Evolutionary conservation across 495 filamentous ascomycete genomes (phyloP), one percentile per base, ranked within the genome.

Genomic region (Lophiotrema nucula): DNA sequence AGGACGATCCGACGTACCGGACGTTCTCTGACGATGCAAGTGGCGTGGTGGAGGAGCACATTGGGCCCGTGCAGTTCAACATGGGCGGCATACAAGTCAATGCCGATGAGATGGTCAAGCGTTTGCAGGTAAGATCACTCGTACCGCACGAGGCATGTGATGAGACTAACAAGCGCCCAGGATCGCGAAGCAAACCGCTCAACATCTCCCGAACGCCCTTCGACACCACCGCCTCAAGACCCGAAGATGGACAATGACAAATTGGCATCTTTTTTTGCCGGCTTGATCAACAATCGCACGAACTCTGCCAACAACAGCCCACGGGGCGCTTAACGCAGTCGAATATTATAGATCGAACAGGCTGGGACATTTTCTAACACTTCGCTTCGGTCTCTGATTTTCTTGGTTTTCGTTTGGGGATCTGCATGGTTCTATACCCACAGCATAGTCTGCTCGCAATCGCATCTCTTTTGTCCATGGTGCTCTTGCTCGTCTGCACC

Each of bases 71-170:
- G 56, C 91, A 97, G 64, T 95, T 96, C 72, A 97, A 97, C 67
- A 90, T 96, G 80, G 92, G 92, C 19, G 92, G 92, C 53, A 96
- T 97, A 52, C 92, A 97, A 67, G 90, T 97, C 8, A 90, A 97
- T 73, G 91, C 91, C 8, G 92, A 97, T 66, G 93, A 96, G 60
- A 93, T 95, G 88, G 72, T 96, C 46, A 87, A 91, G 69, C 83
- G 88, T 68, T 77, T 96, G 42, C 90, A 89, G 81, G 90, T 93
- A 74, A 26, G 49, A 5, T 31, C 1, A 13, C 31, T 48, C 26
- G 18, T 13, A 2, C 11, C 4, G 39, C 12, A 16, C 19, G n/a
- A 22, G 15, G 15, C 8, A 35, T 15, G 31, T 35, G 8, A 8
- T 35, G 28, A 67, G 55, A 59, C 46, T 56, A 61, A 53, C 67